These are phyloP conservation scores for Vanilla planifolia DNA, from an alignment of 106 monocot genomes.

Conservation along the genomic window DNA sequence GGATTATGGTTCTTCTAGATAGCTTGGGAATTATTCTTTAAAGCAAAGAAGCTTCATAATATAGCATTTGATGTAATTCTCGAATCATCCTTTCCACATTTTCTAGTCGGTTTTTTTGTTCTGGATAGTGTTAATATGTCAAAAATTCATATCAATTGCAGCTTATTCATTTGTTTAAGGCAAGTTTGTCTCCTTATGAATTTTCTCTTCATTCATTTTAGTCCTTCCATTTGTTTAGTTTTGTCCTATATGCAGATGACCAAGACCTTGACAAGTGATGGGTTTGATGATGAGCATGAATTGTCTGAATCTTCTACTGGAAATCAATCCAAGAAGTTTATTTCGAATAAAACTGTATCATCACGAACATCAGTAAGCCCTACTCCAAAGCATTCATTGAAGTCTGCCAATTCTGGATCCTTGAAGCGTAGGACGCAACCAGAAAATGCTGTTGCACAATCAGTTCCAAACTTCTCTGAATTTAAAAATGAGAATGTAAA, in stretches of 20 bases:
- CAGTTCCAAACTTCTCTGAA: conserved; percentile 65
- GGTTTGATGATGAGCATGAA: conserved; percentile 23
- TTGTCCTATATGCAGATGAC: conserved; percentile 15
- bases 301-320: conserved; percentile 47
- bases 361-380: conserved; percentile 32
- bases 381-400: conserved; percentile 39
- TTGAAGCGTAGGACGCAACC: conserved; percentile 24
- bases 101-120: too few species aligned
- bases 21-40: too few species aligned
- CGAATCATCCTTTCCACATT: too few species aligned
- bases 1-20: too few species aligned
- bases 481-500: conserved; percentile 72
- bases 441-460: conserved; percentile 66
- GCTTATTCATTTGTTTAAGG: background rate
- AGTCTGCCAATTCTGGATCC: conserved; percentile 34
- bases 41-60: too few species aligned
- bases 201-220: background rate
- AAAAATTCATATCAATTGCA: too few species aligned
- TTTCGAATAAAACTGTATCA: conserved; percentile 25
- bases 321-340: conserved; percentile 35
- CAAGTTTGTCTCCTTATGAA: conserved; percentile 6
- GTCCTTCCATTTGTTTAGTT: background rate
- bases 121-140: too few species aligned
- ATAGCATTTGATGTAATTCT: too few species aligned
- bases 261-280: conserved; percentile 22